Conservation (phyloP, 148 eudicot species). For the Camellia lanceoleosa region DNA sequence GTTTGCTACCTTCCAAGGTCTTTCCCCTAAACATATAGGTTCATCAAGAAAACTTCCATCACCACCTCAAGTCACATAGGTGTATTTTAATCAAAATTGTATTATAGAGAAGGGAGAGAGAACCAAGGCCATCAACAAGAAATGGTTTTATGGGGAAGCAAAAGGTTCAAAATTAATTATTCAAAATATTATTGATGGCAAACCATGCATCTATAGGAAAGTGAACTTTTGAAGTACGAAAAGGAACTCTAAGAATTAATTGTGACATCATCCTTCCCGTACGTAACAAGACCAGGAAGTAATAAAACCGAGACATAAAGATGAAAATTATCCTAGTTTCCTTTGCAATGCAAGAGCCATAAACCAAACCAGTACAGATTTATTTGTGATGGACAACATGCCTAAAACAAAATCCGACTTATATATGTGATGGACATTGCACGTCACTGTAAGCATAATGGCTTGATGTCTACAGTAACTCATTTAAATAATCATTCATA, state of each 20-base stretch:
- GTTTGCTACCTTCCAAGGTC: conserved; percentile 96
- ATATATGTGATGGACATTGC: too few relatives aligned
- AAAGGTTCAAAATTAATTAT: not conserved
- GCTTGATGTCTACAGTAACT: too few relatives aligned
- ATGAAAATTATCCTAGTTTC: not conserved
- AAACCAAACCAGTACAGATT: not conserved
- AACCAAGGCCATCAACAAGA: not conserved
- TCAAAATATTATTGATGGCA: not conserved
- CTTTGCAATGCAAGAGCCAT: not conserved
- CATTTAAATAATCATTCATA: too few relatives aligned
- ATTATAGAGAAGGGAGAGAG: not conserved
- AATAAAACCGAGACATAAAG: not conserved
- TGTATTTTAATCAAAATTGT: not conserved
- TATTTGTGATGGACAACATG: not conserved
- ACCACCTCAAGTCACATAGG: not conserved
- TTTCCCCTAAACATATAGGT: conserved; percentile 41
- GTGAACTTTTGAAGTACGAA: not conserved
- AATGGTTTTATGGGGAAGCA: not conserved
- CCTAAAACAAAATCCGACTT: not conserved
- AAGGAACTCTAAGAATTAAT: not conserved
- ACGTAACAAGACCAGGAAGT: not conserved
- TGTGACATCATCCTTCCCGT: not conserved
- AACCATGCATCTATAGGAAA: not conserved
- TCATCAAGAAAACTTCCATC: conserved; percentile 15
- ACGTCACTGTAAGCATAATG: too few relatives aligned